phyloP scores from a whole-genome alignment of 164 flowering plant species.

The Chloranthus sessilifolius region DNA sequence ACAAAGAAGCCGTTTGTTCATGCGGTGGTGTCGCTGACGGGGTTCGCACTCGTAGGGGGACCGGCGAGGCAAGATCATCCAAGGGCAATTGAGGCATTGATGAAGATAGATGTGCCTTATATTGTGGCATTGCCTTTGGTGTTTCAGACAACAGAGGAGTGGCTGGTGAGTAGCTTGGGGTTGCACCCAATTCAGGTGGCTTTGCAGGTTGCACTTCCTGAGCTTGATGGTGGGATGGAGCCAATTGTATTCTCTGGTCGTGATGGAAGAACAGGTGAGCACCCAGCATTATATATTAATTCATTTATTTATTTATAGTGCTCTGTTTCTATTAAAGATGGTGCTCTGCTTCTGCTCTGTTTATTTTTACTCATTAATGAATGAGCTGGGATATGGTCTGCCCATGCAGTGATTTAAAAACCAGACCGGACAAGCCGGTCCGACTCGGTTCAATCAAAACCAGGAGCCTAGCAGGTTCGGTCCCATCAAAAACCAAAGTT shows the following conservation, averaged over 20 bases:
- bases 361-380: no score
- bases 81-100: conserved; percentile 85
- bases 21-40: conserved; percentile 81
- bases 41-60: conserved; percentile 97
- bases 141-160: conserved; percentile 98
- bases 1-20: conserved; percentile 76
- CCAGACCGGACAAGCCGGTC: no score
- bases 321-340: no score
- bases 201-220: conserved; percentile 96
- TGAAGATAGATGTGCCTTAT: conserved; percentile 93
- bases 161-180: conserved; percentile 93
- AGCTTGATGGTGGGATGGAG: conserved; percentile 99
- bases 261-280: conserved; percentile 87
- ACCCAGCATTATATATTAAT: no score
- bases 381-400: no score
- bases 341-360: not conserved
- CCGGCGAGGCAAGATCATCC: conserved; percentile 99
- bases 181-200: conserved; percentile 99
- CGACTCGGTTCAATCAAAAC: no score
- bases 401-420: no score
- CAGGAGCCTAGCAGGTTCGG: no score
- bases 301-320: not conserved
- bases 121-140: conserved; percentile 94
- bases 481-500: no score
- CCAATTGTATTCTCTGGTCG: conserved; percentile 97